Conservation (phyloP, 2,329 filamentous ascomycete species). For the Neofusicoccum ribis region DNA sequence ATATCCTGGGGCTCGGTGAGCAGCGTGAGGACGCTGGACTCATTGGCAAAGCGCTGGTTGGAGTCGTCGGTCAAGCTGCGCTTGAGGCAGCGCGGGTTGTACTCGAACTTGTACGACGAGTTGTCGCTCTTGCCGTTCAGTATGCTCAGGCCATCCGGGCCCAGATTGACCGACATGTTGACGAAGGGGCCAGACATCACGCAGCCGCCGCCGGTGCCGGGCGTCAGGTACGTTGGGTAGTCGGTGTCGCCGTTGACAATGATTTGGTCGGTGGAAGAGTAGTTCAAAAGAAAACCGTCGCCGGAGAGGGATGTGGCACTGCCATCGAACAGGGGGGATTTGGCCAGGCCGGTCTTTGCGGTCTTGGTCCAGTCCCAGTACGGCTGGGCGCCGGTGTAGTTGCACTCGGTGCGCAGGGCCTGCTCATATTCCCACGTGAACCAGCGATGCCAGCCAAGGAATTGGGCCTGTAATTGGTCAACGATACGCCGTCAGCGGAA, state of each 20-base stretch:
- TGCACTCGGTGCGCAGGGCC: constrained; percentile 44
- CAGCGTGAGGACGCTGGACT: constrained; percentile 27
- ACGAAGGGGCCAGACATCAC: constrained; percentile 55
- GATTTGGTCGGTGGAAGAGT: constrained; percentile 11
- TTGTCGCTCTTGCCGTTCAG: constrained; percentile 27
- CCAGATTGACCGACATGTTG: constrained; percentile 47
- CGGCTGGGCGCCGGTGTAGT: constrained; percentile 44
- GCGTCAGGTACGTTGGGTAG: constrained; percentile 40
- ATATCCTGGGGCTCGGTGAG: constrained; percentile 30
- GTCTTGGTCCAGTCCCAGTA: constrained; percentile 35
- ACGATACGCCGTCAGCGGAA: neutral
- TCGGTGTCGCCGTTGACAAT: neutral
- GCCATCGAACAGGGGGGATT: constrained; percentile 58
- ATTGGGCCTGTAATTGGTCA: constrained; percentile 30
- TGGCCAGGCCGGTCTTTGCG: neutral
- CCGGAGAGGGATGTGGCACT: constrained; percentile 49
- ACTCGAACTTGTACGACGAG: constrained; percentile 22
- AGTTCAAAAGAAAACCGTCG: constrained; percentile 38
- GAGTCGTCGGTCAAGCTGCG: constrained; percentile 37
- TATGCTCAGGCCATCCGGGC: constrained; percentile 42
- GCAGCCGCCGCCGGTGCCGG: constrained; percentile 59
- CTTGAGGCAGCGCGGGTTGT: constrained; percentile 41
- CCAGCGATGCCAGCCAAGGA: constrained; percentile 44
- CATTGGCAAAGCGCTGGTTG: constrained; percentile 26
- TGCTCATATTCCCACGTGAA: constrained; percentile 46